phyloP scores from a whole-genome alignment of 768 basidiomycete species.

The Lentinula boryana region DNA sequence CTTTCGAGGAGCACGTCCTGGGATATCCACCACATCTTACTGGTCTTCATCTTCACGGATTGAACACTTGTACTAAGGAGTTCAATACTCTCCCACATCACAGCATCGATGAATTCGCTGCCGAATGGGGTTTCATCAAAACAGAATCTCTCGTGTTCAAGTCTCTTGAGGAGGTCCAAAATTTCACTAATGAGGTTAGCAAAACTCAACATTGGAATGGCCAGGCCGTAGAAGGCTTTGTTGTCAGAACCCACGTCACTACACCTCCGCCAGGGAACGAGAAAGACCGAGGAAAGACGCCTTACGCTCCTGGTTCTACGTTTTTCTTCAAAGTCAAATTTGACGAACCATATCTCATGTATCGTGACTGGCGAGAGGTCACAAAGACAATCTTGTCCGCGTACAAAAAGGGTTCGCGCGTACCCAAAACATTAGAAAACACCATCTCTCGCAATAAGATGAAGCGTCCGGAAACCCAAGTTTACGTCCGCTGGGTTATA shows the following conservation, averaged over 20 bases:
- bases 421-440: constrained; percentile 12
- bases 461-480: constrained; percentile 67
- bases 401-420: constrained; percentile 17
- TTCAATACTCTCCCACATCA: constrained; percentile 70
- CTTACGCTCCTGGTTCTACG: constrained; percentile 73
- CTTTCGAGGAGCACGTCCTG: constrained; percentile 95
- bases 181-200: constrained; percentile 66
- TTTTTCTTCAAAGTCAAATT: constrained; percentile 99
- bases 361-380: constrained; percentile 94
- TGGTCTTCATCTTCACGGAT: constrained; percentile 89
- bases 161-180: constrained; percentile 59
- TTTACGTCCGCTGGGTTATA: constrained; percentile 83
- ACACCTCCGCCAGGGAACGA: constrained; percentile 25
- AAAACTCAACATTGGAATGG: constrained; percentile 75
- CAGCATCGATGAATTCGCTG: constrained; percentile 73
- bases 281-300: constrained; percentile 22
- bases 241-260: constrained; percentile 72
- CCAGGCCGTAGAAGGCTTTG: constrained; percentile 88
- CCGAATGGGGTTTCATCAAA: constrained; percentile 86
- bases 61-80: constrained; percentile 62
- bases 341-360: constrained; percentile 98
- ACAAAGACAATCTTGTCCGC: constrained; percentile 67
- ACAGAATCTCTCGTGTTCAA: constrained; percentile 57
- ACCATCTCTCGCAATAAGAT: constrained; percentile 61
- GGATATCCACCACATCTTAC: constrained; percentile 75